Percentiles rank a stretch among this genome's conserved stretches.
Conservation (phyloP, 202 grass and related monocot species). For the Zoysia matrella region DNA sequence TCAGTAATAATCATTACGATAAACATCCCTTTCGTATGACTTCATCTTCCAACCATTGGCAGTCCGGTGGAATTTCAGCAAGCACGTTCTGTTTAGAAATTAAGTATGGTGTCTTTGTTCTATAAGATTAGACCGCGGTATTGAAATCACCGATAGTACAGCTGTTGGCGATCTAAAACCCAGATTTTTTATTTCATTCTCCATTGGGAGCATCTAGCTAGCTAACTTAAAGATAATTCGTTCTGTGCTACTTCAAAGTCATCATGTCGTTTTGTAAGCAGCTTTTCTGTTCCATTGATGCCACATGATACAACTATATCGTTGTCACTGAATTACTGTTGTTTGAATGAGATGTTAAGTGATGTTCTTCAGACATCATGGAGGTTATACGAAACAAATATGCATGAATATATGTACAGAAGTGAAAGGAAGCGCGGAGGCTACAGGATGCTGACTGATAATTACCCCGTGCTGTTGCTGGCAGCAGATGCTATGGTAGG, state of each 20-base stretch:
- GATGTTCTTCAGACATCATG: slow-evolving; percentile 7
- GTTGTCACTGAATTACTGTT: background rate
- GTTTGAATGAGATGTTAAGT: background rate
- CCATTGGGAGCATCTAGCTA: background rate
- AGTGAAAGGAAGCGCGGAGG: background rate
- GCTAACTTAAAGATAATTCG: background rate
- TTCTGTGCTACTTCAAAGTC: background rate
- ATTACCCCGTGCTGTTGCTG: slow-evolving; percentile 49
- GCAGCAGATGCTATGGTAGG: slow-evolving; percentile 44
- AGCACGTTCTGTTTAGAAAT: background rate
- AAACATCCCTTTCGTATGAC: slow-evolving; percentile 30
- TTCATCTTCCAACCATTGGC: slow-evolving; percentile 38
- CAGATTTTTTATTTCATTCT: background rate
- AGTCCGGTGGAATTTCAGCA: background rate
- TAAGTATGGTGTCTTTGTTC: background rate
- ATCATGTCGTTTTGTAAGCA: background rate
- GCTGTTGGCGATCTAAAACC: background rate
- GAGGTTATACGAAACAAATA: background rate
- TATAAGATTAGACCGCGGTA: background rate
- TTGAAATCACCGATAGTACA: slow-evolving; percentile 12
- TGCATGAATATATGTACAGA: background rate
- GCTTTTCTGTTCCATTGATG: background rate
- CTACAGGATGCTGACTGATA: slow-evolving; percentile 8
- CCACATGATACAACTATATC: background rate
- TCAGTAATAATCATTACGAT: slow-evolving; percentile 5